Conservation (phyloP, 139 green algal genomes). For the Micromonas pusilla region DNA sequence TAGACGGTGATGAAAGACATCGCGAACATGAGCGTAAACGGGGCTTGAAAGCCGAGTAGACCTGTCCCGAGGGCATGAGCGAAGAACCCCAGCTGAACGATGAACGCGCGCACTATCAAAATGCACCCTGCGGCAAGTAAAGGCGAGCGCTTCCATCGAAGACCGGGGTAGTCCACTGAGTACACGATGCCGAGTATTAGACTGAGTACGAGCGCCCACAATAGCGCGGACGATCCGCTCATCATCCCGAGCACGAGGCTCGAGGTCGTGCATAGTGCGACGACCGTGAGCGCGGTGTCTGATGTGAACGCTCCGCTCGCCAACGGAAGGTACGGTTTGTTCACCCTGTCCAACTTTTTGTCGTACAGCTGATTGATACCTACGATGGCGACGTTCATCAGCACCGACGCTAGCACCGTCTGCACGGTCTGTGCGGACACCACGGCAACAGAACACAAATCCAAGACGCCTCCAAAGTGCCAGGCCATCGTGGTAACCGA, state of each 20-base stretch:
- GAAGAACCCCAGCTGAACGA: slow-evolving; percentile 85
- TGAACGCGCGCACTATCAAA: slow-evolving; percentile 57
- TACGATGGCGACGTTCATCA: slow-evolving; percentile 93
- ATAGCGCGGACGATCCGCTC: slow-evolving; percentile 67
- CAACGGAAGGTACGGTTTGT: slow-evolving; percentile 95
- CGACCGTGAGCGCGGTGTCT: slow-evolving; percentile 38
- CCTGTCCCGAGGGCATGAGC: slow-evolving; percentile 58
- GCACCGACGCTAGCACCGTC: slow-evolving; percentile 71
- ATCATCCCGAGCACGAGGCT: slow-evolving; percentile 62
- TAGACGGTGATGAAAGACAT: slow-evolving; percentile 86
- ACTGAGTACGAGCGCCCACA: neutral
- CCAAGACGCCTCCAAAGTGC: neutral
- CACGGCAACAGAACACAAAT: neutral
- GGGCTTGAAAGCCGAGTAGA: neutral
- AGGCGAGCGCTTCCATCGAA: slow-evolving; percentile 84
- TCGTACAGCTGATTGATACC: slow-evolving; percentile 77
- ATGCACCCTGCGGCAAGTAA: slow-evolving; percentile 76
- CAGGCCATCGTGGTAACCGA: neutral
- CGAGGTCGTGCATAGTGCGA: slow-evolving; percentile 11
- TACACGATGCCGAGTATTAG: slow-evolving; percentile 6
- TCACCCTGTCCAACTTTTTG: slow-evolving; percentile 82
- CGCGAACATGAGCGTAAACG: slow-evolving; percentile 57
- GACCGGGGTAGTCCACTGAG: slow-evolving; percentile 50
- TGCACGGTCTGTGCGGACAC: neutral
- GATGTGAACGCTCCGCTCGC: slow-evolving; percentile 75